Conservation (phyloP, 2,329 filamentous ascomycete genomes). For the Aureobasidium melanogenum region DNA sequence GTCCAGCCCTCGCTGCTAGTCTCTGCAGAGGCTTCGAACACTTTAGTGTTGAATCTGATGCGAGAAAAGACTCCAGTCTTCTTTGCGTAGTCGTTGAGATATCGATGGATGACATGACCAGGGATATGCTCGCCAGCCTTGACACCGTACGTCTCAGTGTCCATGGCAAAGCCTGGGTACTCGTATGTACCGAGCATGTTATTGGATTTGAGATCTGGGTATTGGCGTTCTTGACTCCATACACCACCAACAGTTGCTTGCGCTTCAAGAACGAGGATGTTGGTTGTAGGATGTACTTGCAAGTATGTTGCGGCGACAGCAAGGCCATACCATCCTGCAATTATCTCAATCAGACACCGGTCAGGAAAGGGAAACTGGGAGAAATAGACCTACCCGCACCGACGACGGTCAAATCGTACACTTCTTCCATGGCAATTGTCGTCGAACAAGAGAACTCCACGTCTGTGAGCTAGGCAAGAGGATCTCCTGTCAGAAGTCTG, state of each 20-base stretch:
- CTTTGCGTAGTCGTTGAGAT: constrained; percentile 48
- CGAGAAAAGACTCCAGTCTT: constrained; percentile 42
- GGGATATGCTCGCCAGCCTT: constrained; percentile 50
- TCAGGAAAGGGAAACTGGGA: too few relatives aligned
- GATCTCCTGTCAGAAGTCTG: not conserved
- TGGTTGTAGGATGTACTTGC: constrained; percentile 32
- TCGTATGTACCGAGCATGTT: constrained; percentile 67
- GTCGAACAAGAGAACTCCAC: not conserved
- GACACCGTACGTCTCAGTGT: constrained; percentile 35
- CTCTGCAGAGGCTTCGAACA: constrained; percentile 28
- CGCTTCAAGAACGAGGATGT: constrained; percentile 37
- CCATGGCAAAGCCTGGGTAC: constrained; percentile 66
- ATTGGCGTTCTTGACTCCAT: constrained; percentile 59
- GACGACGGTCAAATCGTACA: constrained; percentile 28
- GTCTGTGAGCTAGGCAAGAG: too few relatives aligned
- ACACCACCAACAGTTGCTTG: constrained; percentile 50
- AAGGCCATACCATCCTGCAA: constrained; percentile 36
- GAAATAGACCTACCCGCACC: constrained; percentile 38
- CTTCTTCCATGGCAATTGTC: not conserved
- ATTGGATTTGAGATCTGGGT: constrained; percentile 63
- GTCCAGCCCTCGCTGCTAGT: constrained; percentile 17
- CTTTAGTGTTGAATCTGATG: constrained; percentile 41
- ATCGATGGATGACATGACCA: constrained; percentile 46
- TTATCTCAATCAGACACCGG: too few relatives aligned
- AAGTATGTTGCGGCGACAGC: constrained; percentile 41